Conservation (phyloP, 441 rosid species). For the Pelargonium australe region DNA sequence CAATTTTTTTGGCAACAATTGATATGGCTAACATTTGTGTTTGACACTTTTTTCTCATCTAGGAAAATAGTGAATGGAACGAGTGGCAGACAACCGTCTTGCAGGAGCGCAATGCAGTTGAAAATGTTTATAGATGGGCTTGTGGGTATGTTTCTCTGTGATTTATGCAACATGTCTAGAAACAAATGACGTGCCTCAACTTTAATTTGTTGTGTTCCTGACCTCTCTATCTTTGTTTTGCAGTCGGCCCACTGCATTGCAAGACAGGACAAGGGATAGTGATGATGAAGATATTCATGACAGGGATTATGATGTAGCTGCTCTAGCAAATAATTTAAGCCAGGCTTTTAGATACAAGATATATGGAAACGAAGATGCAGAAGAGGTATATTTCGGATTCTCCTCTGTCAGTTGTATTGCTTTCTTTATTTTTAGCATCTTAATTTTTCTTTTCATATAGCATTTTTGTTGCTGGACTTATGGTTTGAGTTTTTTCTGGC, state of each 20-base stretch:
- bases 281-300: conserved; percentile 89
- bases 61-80: conserved; percentile 83
- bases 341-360: conserved; percentile 86
- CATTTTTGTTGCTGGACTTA: neutral
- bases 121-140: conserved; percentile 90
- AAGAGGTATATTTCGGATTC: conserved; percentile 50
- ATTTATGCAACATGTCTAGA: neutral
- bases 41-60: conserved; percentile 14
- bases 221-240: conserved; percentile 12
- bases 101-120: conserved; percentile 78
- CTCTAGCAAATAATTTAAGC: conserved; percentile 80
- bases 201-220: neutral
- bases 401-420: neutral
- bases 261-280: conserved; percentile 84
- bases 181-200: neutral
- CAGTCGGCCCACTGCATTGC: conserved; percentile 94
- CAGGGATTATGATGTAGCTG: conserved; percentile 92
- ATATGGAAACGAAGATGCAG: conserved; percentile 69
- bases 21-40: neutral
- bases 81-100: conserved; percentile 70
- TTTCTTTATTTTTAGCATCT: neutral
- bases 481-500: conserved; percentile 9
- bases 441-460: neutral
- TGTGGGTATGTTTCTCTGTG: conserved; percentile 59
- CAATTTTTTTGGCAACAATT: neutral